Evolutionary conservation across 768 basidiomycete genomes (phyloP).

Genomic region (Boletus insuetus): DNA sequence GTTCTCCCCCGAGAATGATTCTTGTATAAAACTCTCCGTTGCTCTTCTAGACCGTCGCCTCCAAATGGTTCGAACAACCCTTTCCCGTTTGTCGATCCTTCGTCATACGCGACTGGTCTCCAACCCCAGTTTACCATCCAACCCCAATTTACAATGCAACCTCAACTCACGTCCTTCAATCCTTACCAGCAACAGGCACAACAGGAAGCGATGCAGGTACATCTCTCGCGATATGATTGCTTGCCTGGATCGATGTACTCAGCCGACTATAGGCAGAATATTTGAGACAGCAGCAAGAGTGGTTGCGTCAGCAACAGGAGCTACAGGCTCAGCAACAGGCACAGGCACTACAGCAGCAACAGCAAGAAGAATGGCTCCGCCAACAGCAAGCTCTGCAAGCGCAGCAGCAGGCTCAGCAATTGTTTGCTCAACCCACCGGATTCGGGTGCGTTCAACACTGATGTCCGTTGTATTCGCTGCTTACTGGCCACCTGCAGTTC

Average conservation of each 20-base stretch:
- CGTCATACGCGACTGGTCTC: constrained; percentile 54
- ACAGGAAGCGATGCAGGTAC: constrained; percentile 77
- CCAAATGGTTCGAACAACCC: constrained; percentile 44
- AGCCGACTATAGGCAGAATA: constrained; percentile 39
- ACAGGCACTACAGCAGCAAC: constrained; percentile 30
- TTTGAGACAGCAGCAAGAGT: constrained; percentile 60
- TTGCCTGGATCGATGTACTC: constrained; percentile 1
- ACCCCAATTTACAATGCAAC: constrained; percentile 71
- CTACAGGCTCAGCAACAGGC: constrained; percentile 43
- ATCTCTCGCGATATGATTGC: background rate
- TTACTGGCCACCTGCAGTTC: constrained; percentile 51
- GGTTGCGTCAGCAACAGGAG: constrained; percentile 63
- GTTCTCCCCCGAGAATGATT: constrained; percentile 2
- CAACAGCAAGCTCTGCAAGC: constrained; percentile 56
- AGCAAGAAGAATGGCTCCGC: constrained; percentile 57
- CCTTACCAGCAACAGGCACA: constrained; percentile 91
- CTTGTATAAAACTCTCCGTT: background rate
- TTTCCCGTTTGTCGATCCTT: constrained; percentile 61
- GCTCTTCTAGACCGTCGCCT: constrained; percentile 30
- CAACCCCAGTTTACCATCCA: constrained; percentile 77
- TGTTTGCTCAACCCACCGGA: constrained; percentile 67
- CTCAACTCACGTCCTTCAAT: constrained; percentile 92
- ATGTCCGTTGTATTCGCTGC: constrained; percentile 3
- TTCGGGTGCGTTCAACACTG: constrained; percentile 54
- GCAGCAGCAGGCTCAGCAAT: constrained; percentile 42